Evolutionary conservation across 2,329 filamentous ascomycete genomes (phyloP), one percentile per base, ranked within the genome.

Genomic region (Calonectria pseudoturangicola): DNA sequence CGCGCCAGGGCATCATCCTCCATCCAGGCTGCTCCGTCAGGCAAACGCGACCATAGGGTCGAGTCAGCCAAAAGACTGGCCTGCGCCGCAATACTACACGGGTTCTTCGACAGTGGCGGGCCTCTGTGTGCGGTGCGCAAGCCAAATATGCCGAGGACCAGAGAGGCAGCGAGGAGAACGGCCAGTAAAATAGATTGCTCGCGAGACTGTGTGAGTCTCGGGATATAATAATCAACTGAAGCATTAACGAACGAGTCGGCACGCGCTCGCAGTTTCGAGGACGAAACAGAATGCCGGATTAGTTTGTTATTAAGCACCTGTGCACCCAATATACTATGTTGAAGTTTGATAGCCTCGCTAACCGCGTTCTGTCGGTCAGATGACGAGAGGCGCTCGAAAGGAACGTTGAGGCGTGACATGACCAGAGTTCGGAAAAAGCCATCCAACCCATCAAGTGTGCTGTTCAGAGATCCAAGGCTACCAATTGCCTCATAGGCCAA

Each of bases 41-140:
- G 80, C 8, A 81, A 68, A 27, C 80, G 76, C 72, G 75, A 78
- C 79, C 79, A 80, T 21, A 80, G 21, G 8, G 76, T 77, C 39
- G 80, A 81, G 75, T 81, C 79, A 5, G 77, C 77, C 27, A 81
- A 72, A 43, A 81, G 77, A 68, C 80, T 81, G 28, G 78, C 80
- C 65, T 77, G 78, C 12, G 80, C 80, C 12, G 80, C 80, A 30
- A 81, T 80, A 39, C 80, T 81, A 10, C 80, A 76, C 2, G 80
- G 80, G 63, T 76, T 78, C 66, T 81, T 81, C 28, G 79, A 73
- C 8, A 81, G 47, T 15, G 68, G 68, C 21, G 67, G 66, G 18
- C 73, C 76, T n/a, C 74, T 75, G 16, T 74, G 66, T 62, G 66
- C 74, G n/a, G 77, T 79, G 10, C 79, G 76, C 15, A 81, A 66